Conservation (phyloP, 257 asterid species). For the Mentha longifolia region DNA sequence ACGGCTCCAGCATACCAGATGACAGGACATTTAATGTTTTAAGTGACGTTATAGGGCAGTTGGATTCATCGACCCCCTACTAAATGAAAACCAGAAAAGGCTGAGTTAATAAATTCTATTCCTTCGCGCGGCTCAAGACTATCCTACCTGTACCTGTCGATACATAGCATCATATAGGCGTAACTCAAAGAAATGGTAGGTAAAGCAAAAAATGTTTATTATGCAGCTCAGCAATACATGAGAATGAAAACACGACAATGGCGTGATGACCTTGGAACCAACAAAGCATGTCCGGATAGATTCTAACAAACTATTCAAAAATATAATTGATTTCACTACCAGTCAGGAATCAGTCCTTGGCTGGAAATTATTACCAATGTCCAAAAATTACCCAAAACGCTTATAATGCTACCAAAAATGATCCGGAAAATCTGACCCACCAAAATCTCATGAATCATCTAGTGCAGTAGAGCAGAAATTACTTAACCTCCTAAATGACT, state of each 20-base stretch:
- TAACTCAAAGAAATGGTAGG: conserved; percentile 24
- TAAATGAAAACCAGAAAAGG: conserved; percentile 19
- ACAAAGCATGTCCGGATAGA: conserved; percentile 10
- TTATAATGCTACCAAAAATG: conserved; percentile 20
- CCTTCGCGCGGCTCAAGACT: conserved; percentile 26
- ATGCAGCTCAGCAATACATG: conserved; percentile 17
- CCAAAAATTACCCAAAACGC: conserved; percentile 27
- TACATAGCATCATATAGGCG: conserved; percentile 30
- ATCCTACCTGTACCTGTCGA: conserved; percentile 32
- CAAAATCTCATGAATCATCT: conserved; percentile 18
- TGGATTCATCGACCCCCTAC: conserved; percentile 17
- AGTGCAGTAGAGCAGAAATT: not conserved
- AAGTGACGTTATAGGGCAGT: conserved; percentile 19
- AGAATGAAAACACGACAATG: not conserved
- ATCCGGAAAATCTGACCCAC: not conserved
- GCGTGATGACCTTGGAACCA: conserved; percentile 23
- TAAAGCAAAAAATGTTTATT: conserved; percentile 24
- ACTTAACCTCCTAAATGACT: conserved; percentile 15
- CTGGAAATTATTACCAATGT: conserved; percentile 23
- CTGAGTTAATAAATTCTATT: not conserved
- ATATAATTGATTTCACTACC: not conserved
- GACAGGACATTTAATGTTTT: conserved; percentile 22
- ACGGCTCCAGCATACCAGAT: conserved; percentile 4
- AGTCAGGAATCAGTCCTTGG: conserved; percentile 27
- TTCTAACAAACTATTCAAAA: conserved; percentile 9